Evolutionary conservation across 352 stramenopile genomes (phyloP).

Genomic region (Globisporangium echinulatum): DNA sequence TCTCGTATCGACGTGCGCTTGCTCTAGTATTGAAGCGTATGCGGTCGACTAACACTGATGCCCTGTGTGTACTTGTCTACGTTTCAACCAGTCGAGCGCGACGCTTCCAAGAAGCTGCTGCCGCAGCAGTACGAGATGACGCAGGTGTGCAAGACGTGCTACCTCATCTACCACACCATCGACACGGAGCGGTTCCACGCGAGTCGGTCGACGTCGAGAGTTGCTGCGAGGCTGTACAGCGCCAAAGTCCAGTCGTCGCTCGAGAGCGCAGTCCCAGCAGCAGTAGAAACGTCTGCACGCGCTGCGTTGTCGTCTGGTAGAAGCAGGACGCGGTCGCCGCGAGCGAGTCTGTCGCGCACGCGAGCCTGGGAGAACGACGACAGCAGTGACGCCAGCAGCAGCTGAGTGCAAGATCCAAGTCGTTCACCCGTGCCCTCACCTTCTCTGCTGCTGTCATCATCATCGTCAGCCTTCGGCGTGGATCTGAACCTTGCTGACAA

Average conservation of each 20-base stretch:
- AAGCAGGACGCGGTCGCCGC: neutral
- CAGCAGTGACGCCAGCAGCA: neutral
- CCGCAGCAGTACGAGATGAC: slow-evolving; percentile 47
- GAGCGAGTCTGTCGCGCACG: neutral
- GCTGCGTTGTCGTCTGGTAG: neutral
- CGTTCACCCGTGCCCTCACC: neutral
- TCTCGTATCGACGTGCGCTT: no score
- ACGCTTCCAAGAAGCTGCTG: slow-evolving; percentile 28
- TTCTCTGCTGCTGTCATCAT: neutral
- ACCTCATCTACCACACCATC: slow-evolving; percentile 49
- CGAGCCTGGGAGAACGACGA: slow-evolving; percentile 4
- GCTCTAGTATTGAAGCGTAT: no score
- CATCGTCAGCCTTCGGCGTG: slow-evolving; percentile 19
- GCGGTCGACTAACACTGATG: slow-evolving; percentile 1
- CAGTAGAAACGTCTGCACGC: neutral
- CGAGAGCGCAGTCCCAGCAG: neutral
- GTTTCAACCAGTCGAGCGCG: slow-evolving; percentile 32
- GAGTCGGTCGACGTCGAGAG: slow-evolving; percentile 27
- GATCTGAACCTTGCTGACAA: slow-evolving; percentile 46
- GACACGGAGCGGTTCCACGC: slow-evolving; percentile 36
- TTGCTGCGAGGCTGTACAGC: slow-evolving; percentile 22
- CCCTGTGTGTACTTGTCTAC: neutral
- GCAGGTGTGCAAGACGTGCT: slow-evolving; percentile 31
- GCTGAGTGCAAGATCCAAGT: neutral
- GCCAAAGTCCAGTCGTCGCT: slow-evolving; percentile 14